Conservation (phyloP, 169 alveolate genomes). For the Eimeria zaria region DNA sequence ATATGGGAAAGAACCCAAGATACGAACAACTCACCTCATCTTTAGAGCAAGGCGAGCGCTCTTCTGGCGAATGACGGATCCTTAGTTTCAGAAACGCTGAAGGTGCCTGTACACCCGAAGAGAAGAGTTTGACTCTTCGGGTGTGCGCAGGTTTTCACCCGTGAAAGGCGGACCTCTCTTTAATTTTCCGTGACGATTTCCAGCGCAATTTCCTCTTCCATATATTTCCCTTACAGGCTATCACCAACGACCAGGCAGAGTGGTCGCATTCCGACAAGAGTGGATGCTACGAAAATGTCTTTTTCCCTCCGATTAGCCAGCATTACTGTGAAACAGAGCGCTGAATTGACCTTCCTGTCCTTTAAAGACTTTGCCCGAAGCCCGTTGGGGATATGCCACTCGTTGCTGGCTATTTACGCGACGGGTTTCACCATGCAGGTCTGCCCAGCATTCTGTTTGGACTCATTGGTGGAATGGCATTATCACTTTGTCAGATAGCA, state of each 20-base stretch:
- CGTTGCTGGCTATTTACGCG: slow-evolving; percentile 72
- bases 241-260: neutral
- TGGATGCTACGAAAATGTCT: slow-evolving; percentile 17
- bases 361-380: slow-evolving; percentile 71
- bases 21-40: slow-evolving; percentile 24
- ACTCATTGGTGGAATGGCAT: neutral
- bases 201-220: neutral
- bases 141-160: neutral
- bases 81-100: neutral
- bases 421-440: slow-evolving; percentile 82
- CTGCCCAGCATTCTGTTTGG: neutral
- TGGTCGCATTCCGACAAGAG: neutral
- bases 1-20: slow-evolving; percentile 55
- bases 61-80: neutral
- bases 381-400: slow-evolving; percentile 82
- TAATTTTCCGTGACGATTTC: neutral
- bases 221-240: neutral
- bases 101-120: slow-evolving; percentile 49
- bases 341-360: slow-evolving; percentile 16
- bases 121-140: neutral
- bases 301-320: slow-evolving; percentile 32
- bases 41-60: neutral
- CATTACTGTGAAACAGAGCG: slow-evolving; percentile 17
- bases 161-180: neutral
- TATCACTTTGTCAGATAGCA: slow-evolving; percentile 39